phyloP scores from a whole-genome alignment of 1,139 yeast species.

The Blastobotrys capitulatus region DNA sequence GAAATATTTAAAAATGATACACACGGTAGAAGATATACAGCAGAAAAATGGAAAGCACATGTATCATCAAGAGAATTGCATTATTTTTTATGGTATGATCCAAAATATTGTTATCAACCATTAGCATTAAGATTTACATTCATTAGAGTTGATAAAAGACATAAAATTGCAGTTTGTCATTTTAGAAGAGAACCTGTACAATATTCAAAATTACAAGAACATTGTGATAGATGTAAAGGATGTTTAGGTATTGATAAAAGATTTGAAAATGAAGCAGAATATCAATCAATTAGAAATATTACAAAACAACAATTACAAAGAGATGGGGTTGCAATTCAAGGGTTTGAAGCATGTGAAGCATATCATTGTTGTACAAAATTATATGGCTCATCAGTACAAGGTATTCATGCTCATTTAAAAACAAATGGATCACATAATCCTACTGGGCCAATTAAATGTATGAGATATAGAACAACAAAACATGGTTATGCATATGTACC shows the following conservation, averaged over 20 bases:
- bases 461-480: slow-evolving; percentile 14
- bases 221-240: slow-evolving; percentile 11
- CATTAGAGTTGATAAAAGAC: slow-evolving; percentile 10
- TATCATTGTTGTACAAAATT: slow-evolving; percentile 10
- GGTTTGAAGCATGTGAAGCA: slow-evolving; percentile 13
- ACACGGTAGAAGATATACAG: slow-evolving; percentile 8
- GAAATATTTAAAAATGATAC: slow-evolving; percentile 7
- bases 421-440: slow-evolving; percentile 9
- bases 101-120: slow-evolving; percentile 9
- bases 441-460: slow-evolving; percentile 8
- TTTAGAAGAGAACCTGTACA: slow-evolving; percentile 11
- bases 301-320: slow-evolving; percentile 11
- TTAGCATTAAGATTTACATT: slow-evolving; percentile 8
- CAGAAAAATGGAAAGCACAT: slow-evolving; percentile 12
- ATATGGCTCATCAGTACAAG: slow-evolving; percentile 10
- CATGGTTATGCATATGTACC: slow-evolving; percentile 13
- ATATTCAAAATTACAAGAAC: slow-evolving; percentile 8
- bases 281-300: slow-evolving; percentile 9
- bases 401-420: slow-evolving; percentile 12
- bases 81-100: slow-evolving; percentile 10
- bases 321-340: slow-evolving; percentile 12
- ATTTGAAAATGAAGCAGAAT: slow-evolving; percentile 5
- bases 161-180: slow-evolving; percentile 10
- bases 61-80: slow-evolving; percentile 7
- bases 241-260: slow-evolving; percentile 8